Percentiles rank a stretch among this genome's conserved stretches.
phyloP scores from a whole-genome alignment of 2,329 filamentous ascomycete genomes.

The Sordariomycetes sp. region DNA sequence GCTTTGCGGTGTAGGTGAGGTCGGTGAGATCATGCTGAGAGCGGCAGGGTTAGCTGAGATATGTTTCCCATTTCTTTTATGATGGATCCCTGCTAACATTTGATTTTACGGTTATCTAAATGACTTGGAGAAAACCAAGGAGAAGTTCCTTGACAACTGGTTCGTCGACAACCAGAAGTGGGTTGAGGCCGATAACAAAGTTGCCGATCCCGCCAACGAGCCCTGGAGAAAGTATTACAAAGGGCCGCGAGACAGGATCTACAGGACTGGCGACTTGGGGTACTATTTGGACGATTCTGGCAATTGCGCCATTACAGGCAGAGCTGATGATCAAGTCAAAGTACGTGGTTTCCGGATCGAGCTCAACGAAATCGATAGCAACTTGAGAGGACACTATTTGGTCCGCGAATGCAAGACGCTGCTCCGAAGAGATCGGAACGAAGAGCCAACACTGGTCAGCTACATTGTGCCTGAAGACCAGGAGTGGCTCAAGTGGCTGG shows the following conservation, averaged over 20 bases:
- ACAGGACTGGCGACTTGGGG: slow-evolving; percentile 81
- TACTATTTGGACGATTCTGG: slow-evolving; percentile 55
- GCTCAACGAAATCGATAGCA: slow-evolving; percentile 82
- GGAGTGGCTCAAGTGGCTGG: slow-evolving; percentile 61
- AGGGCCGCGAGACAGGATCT: slow-evolving; percentile 77
- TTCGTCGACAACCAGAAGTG: slow-evolving; percentile 69
- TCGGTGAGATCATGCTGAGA: slow-evolving; percentile 76
- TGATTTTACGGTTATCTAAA: slow-evolving; percentile 67
- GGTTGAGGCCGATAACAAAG: slow-evolving; percentile 55
- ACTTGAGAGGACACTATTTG: slow-evolving; percentile 64
- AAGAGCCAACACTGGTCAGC: slow-evolving; percentile 71
- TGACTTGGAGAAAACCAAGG: slow-evolving; percentile 47
- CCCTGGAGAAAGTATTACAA: slow-evolving; percentile 73
- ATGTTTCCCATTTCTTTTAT: no score
- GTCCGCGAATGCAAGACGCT: slow-evolving; percentile 82
- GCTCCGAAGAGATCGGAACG: slow-evolving; percentile 41
- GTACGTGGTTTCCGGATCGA: slow-evolving; percentile 95
- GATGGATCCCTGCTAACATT: no score
- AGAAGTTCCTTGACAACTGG: slow-evolving; percentile 81
- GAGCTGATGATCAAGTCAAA: slow-evolving; percentile 86
- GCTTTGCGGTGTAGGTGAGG: slow-evolving; percentile 71
- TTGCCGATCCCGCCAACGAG: slow-evolving; percentile 46
- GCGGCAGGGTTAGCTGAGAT: slow-evolving; percentile 80
- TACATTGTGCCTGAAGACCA: slow-evolving; percentile 79
- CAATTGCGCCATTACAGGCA: slow-evolving; percentile 68